Conservation (phyloP, 306 rosid genomes). For the Trichosanthes truncata region DNA sequence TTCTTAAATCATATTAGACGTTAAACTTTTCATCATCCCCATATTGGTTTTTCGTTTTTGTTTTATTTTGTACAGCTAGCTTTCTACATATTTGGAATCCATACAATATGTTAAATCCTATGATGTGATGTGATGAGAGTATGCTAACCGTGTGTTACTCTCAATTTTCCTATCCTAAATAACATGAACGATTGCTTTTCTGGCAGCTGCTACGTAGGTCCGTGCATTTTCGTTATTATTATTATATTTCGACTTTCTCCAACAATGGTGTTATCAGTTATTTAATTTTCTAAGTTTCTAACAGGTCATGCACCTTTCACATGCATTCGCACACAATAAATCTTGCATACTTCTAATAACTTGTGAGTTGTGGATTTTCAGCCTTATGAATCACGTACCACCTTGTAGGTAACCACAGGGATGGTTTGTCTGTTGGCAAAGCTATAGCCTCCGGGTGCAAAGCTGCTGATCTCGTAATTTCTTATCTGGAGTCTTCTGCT, state of each 20-base stretch:
- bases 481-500: conserved; percentile 58
- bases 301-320: background rate
- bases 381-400: background rate
- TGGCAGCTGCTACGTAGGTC: background rate
- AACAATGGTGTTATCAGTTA: background rate
- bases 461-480: conserved; percentile 82
- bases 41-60: background rate
- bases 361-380: background rate
- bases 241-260: background rate
- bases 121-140: background rate
- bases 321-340: background rate
- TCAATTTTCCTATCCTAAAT: background rate
- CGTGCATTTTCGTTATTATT: background rate
- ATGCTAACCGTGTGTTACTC: background rate
- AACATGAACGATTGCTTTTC: background rate
- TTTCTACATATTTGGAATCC: background rate
- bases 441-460: conserved; percentile 79
- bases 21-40: background rate
- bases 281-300: background rate
- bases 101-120: background rate
- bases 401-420: conserved; percentile 61
- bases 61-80: background rate
- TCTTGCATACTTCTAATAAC: background rate
- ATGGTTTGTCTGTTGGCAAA: conserved; percentile 83
- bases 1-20: background rate